Percentiles rank a stretch among this genome's conserved stretches.
Evolutionary conservation across 2,329 filamentous ascomycete genomes (phyloP).

Genomic region (Pseudogymnoascus sp.): DNA sequence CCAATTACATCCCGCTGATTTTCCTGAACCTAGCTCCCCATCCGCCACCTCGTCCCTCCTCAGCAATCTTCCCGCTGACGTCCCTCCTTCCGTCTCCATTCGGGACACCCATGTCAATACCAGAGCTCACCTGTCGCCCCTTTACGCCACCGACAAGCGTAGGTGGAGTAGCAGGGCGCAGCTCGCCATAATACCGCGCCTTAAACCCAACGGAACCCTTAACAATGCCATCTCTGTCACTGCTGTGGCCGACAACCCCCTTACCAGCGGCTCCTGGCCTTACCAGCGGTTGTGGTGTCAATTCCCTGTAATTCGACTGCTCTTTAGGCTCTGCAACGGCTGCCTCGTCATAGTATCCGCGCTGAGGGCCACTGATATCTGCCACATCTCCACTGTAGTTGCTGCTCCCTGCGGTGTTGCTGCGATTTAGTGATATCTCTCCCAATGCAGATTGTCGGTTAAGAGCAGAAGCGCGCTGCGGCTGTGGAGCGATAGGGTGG

Average conservation of each 20-base stretch:
- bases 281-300: neutral
- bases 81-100: constrained; percentile 41
- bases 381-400: neutral
- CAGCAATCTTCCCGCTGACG: constrained; percentile 66
- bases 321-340: neutral
- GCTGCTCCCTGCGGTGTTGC: neutral
- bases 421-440: constrained; percentile 6
- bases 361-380: constrained; percentile 1
- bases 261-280: neutral
- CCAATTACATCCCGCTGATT: constrained; percentile 24
- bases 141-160: constrained; percentile 38
- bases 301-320: neutral
- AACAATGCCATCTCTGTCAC: constrained; percentile 6
- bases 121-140: constrained; percentile 48
- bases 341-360: neutral
- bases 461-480: neutral
- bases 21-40: constrained; percentile 34
- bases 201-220: neutral
- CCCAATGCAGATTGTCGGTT: neutral
- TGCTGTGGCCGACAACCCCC: neutral
- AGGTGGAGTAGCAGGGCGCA: constrained; percentile 47
- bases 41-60: constrained; percentile 49
- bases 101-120: constrained; percentile 45
- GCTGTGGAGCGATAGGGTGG: neutral
- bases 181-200: constrained; percentile 52